Evolutionary conservation across 805 yeast genomes (phyloP), one percentile per base, ranked within the genome.

Genomic region (Wickerhamomyces chaumierensis): DNA sequence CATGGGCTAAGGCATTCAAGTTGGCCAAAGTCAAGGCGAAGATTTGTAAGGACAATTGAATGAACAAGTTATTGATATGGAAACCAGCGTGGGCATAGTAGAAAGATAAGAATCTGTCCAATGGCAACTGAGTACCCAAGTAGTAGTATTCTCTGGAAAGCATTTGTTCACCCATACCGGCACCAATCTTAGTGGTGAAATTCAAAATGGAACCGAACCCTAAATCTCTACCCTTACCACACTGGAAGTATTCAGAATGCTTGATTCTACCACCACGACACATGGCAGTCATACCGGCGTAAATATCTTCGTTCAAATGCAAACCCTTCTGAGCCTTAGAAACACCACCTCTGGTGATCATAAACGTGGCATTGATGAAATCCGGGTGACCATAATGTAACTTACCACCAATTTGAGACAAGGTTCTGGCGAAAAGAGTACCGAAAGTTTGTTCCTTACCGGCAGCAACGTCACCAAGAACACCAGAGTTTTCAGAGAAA

Each of bases 161-260:
- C 78, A 82, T 79, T 60, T 82, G 94, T 62, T 82, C 94, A 60
- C 92, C 92, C 94, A 82, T 82, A 63, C 94, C 94, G 48, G 92
- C 88, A 62, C 94, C 94, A 71, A 82, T 81, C 63, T 82, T 82
- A 33, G 88, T 81, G 18, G 87, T 81, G 71, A 82, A 82, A 62
- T 82, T 82, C 69, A 81, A 68, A 63, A 82, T 81, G 5, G 92
- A 81, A 42, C 87, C 87, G 61, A 82, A 82, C 56, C 94, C 94
- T 52, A 82, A 69, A 71, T 82, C 94, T 69, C 94, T 71, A 58
- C 94, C 94, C 62, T 82, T 82, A 63, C 94, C 94, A 73, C 94
- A 82, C 65, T 82, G 94, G 63, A 76, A 79, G 58, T 81, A 82
- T 56, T 82, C 94, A 67, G 87, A 79, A 57, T 82, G 92, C 65